Percentiles rank a stretch among this genome's conserved stretches.
phyloP scores from a whole-genome alignment of 768 basidiomycete species.

The Ramaria sp. region DNA sequence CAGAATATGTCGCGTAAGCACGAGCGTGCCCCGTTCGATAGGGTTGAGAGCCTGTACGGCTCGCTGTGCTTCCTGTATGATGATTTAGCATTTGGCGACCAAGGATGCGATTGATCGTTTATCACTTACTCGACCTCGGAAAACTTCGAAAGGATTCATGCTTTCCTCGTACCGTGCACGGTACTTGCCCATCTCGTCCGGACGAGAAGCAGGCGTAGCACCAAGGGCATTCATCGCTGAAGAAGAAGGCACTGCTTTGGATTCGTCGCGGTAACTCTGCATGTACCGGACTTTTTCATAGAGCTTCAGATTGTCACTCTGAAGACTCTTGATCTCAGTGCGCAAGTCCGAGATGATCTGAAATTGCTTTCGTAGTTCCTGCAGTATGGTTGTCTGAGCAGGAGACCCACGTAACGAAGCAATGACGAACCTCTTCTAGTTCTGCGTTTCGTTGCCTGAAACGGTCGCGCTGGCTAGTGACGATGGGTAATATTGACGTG shows the following conservation, averaged over 20 bases:
- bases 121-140: constrained; percentile 78
- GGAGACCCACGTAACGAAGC: not conserved
- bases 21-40: constrained; percentile 78
- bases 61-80: constrained; percentile 77
- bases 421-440: constrained; percentile 67
- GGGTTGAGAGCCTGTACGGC: constrained; percentile 89
- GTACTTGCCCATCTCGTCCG: constrained; percentile 81
- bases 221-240: constrained; percentile 22
- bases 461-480: constrained; percentile 94
- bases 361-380: constrained; percentile 95
- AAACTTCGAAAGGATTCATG: constrained; percentile 98
- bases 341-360: constrained; percentile 92
- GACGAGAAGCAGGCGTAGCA: constrained; percentile 14
- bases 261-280: constrained; percentile 87
- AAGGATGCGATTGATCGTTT: not conserved
- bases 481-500: constrained; percentile 94
- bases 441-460: constrained; percentile 96
- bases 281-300: constrained; percentile 99
- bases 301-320: constrained; percentile 91
- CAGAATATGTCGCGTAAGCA: constrained; percentile 75
- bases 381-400: not conserved
- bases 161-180: constrained; percentile 88
- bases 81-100: not conserved
- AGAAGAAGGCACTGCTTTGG: constrained; percentile 35
- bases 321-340: constrained; percentile 81